Evolutionary conservation across 768 basidiomycete genomes (phyloP), one percentile per base, ranked within the genome.

Genomic region (Goffeauzyma gilvescens): DNA sequence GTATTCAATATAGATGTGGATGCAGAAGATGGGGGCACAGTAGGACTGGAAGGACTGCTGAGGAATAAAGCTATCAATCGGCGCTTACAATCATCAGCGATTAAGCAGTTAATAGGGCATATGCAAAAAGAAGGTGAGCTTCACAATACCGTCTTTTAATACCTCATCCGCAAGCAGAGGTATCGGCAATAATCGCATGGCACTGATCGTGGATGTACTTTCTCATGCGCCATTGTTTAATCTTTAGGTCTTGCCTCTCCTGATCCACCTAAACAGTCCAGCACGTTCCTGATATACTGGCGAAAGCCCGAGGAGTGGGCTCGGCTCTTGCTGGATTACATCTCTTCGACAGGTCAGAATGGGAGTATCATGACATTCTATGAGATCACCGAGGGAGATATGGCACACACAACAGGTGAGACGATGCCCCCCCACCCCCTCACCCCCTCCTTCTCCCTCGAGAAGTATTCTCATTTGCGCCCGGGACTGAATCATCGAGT

Each of bases 281-380:
- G 48, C 10, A 50, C 53, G n/a, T 60, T 55, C 42, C 46, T 64
- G 21, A 49, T 69, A 13, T 66, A 63, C 44, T 69, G 66, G 65
- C 57, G 55, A 5, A 62, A 58, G 48, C 66, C 66, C 2, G 65
- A 63, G 7, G 67, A 69, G 49, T 67, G 66, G 66, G 65, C 61
- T 2, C 33, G 24, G 14, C n/a, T 37, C 7, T 5, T 14, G 10
- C 2, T 34, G 13, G n/a, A 2, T 32, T n/a, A 10, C 46, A 66
- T 65, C 51, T 67, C 31, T 53, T 50, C 3, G 64, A 64, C 6
- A 64, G 68, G 68, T 0, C 55, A 63, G 41, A 58, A 46, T 6
- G 56, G 57, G 20, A 57, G 55, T 10, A 65, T 69, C 49, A 50
- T 69, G 54, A 69, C 68, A 0, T 65, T 68, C 38, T 67, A 64